Conservation (phyloP, 2,329 filamentous ascomycete genomes). For the Golovinomyces cichoracearum region DNA sequence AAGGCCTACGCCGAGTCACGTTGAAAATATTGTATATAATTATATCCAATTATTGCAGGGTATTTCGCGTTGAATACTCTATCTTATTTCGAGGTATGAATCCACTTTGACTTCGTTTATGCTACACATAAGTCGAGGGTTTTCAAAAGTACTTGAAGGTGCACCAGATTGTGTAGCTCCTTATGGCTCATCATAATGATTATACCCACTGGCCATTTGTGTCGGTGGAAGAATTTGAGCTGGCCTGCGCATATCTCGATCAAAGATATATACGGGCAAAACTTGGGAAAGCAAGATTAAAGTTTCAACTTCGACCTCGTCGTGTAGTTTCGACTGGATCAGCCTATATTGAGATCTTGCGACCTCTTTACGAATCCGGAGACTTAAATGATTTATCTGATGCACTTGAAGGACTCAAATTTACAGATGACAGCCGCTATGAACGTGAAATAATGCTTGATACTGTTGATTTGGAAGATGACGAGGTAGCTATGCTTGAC, state of each 20-base stretch:
- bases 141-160: no score
- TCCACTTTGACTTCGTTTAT: no score
- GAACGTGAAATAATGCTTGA: slow-evolving; percentile 9
- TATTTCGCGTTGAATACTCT: no score
- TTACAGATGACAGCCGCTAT: slow-evolving; percentile 1
- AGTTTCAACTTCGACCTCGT: slow-evolving; percentile 29
- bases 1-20: no score
- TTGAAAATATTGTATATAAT: no score
- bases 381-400: slow-evolving; percentile 12
- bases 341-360: slow-evolving; percentile 13
- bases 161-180: no score
- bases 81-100: no score
- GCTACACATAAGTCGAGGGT: no score
- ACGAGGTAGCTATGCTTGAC: slow-evolving; percentile 8
- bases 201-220: slow-evolving; percentile 32
- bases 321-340: slow-evolving; percentile 10
- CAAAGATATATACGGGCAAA: slow-evolving; percentile 30
- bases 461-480: slow-evolving; percentile 10
- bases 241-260: slow-evolving; percentile 37
- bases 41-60: no score
- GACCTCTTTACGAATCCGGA: slow-evolving; percentile 9
- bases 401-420: slow-evolving; percentile 9
- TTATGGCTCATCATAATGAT: slow-evolving; percentile 16
- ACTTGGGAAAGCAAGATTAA: slow-evolving; percentile 26
- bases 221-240: slow-evolving; percentile 33